Evolutionary conservation across 768 basidiomycete species (phyloP), one percentile per base, ranked within the genome.

Genomic region (Sporobolomyces pararoseus): DNA sequence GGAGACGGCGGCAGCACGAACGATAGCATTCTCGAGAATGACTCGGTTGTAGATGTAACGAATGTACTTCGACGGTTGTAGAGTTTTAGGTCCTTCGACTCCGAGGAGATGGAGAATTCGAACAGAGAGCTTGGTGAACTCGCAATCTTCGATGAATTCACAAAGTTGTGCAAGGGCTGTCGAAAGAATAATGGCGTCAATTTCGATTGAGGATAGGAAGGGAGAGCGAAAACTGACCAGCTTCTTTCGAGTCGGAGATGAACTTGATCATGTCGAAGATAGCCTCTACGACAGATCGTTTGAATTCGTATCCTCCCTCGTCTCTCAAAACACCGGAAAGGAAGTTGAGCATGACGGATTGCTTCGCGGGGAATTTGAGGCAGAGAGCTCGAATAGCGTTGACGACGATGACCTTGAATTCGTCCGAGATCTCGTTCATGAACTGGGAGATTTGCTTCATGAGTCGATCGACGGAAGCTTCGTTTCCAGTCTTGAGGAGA

Each of bases 231-330:
- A 31, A 47, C 81, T 72, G 35, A 80, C 81, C 81, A 77, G 96
- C 90, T 79, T 99, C 96, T 82, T 96, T 95, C 82, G 89, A 90
- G 60, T 97, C 95, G 52, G 83, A 82, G 76, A 99, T 97, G 81
- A 86, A 98, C 78, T 95, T 97, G 84, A 99, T 91, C 96, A 99
- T 99, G 80, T 99, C 96, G 79, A 99, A 98, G 78, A 99, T 98
- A 25, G 96, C 95, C 81, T 98, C 96, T 39, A 99, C 96, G 55
- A 98, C 91, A 10, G 96, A 91, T 53, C 94, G 91, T 82, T 99
- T 99, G 84, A 97, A 99, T 78, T 99, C 96, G 80, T 97, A 98
- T 7, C 96, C 96, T 65, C 96, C 96, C 81, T 99, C 96, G 77
- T 99, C 96, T 53, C 96, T 88, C 54, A 99, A 85, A 32, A 98